These are phyloP conservation scores for Clonostachys solani DNA, from an alignment of 2,329 filamentous ascomycete genomes.

Conservation along the genomic window DNA sequence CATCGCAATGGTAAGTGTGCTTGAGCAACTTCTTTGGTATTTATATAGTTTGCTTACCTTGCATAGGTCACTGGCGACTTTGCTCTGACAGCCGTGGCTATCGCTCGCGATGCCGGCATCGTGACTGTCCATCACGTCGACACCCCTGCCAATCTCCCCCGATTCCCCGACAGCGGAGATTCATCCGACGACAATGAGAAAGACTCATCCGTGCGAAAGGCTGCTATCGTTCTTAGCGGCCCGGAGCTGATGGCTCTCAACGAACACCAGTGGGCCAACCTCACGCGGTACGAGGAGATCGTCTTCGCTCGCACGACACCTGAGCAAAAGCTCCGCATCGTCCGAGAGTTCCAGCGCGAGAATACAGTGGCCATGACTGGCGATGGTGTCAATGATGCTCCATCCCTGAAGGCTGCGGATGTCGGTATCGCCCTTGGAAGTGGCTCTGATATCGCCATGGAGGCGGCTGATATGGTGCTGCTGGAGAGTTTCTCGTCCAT, in stretches of 20 bases:
- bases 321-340: conserved; percentile 75
- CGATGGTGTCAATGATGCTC: conserved; percentile 83
- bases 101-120: conserved; percentile 69
- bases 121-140: conserved; percentile 54
- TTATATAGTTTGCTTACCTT: background rate
- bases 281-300: conserved; percentile 65
- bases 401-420: conserved; percentile 74
- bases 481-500: conserved; percentile 71
- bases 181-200: conserved; percentile 7
- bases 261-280: conserved; percentile 63
- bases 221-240: conserved; percentile 59
- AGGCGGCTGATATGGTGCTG: conserved; percentile 77
- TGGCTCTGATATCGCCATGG: conserved; percentile 79
- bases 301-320: conserved; percentile 73
- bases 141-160: conserved; percentile 44
- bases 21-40: background rate
- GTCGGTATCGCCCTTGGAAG: conserved; percentile 79
- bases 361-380: conserved; percentile 79
- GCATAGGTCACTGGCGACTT: conserved; percentile 68
- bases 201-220: background rate
- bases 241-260: conserved; percentile 62
- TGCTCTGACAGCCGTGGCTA: conserved; percentile 68
- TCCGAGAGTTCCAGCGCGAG: conserved; percentile 66
- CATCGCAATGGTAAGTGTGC: conserved; percentile 63
- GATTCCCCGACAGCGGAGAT: conserved; percentile 15